Evolutionary conservation across 306 rosid species (phyloP), one percentile per base, ranked within the genome.

Genomic region (Cajanus cajan): DNA sequence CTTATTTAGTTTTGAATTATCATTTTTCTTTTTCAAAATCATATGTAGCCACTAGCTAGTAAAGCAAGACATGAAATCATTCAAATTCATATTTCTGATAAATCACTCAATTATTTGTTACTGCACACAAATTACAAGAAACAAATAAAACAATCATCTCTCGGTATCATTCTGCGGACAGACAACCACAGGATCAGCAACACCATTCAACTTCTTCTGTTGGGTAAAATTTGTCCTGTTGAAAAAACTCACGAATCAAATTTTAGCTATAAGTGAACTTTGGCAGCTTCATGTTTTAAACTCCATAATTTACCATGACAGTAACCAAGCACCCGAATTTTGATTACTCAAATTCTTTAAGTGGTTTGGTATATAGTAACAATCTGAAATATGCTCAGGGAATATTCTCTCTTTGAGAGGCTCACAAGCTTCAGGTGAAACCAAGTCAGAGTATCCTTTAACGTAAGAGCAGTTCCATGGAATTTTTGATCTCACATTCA

Each of bases 391-490:
- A 84, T 88, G 90, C 82, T 82, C 85, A 6, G 94, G 94, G 74
- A 57, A 82, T 80, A 91, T 78, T 47, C 86, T 85, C 52, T 83
- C 81, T 54, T 70, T 75, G 45, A 88, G 88, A 75, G 86, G 87
- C 66, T 55, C 82, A 78, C 93, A 89, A 22, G 55, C 67, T 85
- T 84, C 78, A 3, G 93, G 94, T 11, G 64, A 77, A 66, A 92
- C 94, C 79, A 65, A 66, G 44, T 85, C 85, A 14, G 97, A 89
- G 76, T 86, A 90, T 73, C 97, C 97, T 78, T 80, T 69, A 66
- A 92, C 55, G 34, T 85, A 34, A 19, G 97, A 83, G 85, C 97
- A 92, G 84, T 88, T 90, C 97, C 97, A 92, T 48, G 91, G 94
- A 80, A 69, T 21, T 14, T 57, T 77, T 24, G 85, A 67, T 69